Conservation (phyloP, 257 asterid species). For the Salvia hispanica region DNA sequence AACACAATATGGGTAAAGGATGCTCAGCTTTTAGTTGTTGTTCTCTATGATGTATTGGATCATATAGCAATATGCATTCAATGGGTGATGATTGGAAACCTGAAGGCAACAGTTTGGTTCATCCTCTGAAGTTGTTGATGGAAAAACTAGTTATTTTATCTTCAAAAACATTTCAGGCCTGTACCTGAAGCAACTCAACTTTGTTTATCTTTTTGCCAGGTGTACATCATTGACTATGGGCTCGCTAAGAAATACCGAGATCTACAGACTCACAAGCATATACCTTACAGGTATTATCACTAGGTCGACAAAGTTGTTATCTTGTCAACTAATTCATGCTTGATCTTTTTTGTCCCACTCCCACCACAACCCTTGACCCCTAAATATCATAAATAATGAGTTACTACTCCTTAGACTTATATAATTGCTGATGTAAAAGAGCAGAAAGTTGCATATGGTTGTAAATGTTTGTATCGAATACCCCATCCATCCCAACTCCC, state of each 20-base stretch:
- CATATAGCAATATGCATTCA: conserved; percentile 5
- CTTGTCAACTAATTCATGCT: neutral
- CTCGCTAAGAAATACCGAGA: conserved; percentile 95
- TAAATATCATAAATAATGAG: neutral
- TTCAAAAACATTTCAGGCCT: neutral
- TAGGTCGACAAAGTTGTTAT: neutral
- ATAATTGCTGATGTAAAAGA: conserved; percentile 20
- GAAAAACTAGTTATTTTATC: neutral
- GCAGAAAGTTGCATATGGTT: neutral
- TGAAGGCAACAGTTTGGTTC: neutral
- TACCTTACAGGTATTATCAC: conserved; percentile 80
- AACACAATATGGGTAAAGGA: neutral
- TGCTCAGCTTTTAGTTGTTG: neutral
- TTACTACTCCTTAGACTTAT: conserved; percentile 4
- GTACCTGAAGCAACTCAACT: conserved; percentile 20
- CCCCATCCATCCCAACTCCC: no score
- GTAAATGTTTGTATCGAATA: neutral
- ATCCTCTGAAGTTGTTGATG: neutral
- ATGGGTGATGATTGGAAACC: neutral
- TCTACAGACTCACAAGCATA: conserved; percentile 92
- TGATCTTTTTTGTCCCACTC: neutral
- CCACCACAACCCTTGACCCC: neutral
- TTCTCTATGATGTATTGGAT: neutral
- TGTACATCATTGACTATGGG: conserved; percentile 89
- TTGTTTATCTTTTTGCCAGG: conserved; percentile 52